These are phyloP conservation scores for Apium graveolens DNA, from an alignment of 129 eudicot genomes.

Conservation along the genomic window DNA sequence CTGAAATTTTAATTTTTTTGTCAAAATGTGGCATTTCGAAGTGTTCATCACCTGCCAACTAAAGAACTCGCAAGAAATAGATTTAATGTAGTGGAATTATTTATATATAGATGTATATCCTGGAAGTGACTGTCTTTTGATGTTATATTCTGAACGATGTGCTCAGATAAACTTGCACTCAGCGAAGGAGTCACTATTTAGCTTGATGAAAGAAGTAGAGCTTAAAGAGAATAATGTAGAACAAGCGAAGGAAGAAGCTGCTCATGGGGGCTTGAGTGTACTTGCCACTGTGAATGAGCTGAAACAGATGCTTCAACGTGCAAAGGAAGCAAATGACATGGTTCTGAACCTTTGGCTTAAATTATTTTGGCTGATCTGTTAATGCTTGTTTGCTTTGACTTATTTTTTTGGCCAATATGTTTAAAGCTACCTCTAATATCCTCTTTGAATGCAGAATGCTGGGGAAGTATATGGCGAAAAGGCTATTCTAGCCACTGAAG, in stretches of 20 bases:
- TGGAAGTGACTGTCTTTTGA: neutral
- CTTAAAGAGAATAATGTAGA: slow-evolving; percentile 53
- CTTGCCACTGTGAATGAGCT: slow-evolving; percentile 54
- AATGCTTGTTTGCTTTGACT: neutral
- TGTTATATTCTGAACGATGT: neutral
- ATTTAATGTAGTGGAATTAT: neutral
- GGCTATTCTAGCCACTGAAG: slow-evolving; percentile 71
- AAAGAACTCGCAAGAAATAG: neutral
- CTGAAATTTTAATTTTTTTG: neutral
- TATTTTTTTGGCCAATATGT: neutral
- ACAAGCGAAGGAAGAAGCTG: slow-evolving; percentile 54
- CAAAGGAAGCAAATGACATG: slow-evolving; percentile 90
- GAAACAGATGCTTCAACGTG: slow-evolving; percentile 48
- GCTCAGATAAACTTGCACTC: slow-evolving; percentile 44
- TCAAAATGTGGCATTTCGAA: neutral
- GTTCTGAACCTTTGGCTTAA: slow-evolving; percentile 21
- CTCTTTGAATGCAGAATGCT: slow-evolving; percentile 52
- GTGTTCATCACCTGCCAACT: neutral
- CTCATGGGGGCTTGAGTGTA: slow-evolving; percentile 37
- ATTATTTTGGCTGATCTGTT: neutral
- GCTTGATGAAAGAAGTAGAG: slow-evolving; percentile 67
- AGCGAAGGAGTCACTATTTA: slow-evolving; percentile 50
- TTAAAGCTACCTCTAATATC: neutral
- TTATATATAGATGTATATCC: neutral
- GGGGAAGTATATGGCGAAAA: slow-evolving; percentile 92